A percentile compares a stretch with the other conserved stretches of the same genome.
These are phyloP conservation scores for Auricularia sp. DNA, from an alignment of 768 basidiomycete genomes.

Conservation along the genomic window DNA sequence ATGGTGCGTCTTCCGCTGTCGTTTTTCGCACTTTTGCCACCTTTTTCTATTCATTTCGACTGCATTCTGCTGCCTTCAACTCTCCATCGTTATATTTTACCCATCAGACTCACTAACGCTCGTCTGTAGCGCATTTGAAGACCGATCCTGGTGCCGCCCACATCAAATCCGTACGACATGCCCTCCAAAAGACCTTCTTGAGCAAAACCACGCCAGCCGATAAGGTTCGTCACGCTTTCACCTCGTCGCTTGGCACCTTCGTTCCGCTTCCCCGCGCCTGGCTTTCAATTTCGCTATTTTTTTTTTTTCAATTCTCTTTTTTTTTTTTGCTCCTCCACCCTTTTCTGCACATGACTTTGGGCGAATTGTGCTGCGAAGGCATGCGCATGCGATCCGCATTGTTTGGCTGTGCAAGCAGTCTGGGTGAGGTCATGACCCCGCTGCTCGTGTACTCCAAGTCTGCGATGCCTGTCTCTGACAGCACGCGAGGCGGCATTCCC, in stretches of 20 bases:
- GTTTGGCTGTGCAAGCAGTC: no score
- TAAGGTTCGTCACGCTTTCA: conserved; percentile 36
- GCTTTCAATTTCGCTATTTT: conserved; percentile 16
- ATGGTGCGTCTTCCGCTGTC: neutral
- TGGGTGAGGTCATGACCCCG: no score
- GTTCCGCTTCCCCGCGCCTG: neutral
- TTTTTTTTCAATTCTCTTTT: no score
- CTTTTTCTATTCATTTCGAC: neutral
- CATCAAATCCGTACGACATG: conserved; percentile 88
- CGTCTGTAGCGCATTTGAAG: conserved; percentile 30
- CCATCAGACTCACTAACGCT: conserved; percentile 7
- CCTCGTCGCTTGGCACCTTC: conserved; percentile 14
- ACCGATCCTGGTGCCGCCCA: conserved; percentile 55
- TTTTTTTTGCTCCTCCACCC: no score
- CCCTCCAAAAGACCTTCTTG: conserved; percentile 79
- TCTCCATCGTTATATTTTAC: neutral
- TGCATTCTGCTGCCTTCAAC: neutral
- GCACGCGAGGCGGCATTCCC: no score
- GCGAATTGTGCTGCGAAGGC: no score
- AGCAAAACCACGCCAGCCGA: conserved; percentile 49
- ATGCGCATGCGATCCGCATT: no score
- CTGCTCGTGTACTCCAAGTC: no score
- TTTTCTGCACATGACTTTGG: no score
- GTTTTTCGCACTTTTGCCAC: conserved; percentile 10
- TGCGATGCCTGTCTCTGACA: no score